Conservation (phyloP, 257 asterid species). For the Nemophila menziesii region DNA sequence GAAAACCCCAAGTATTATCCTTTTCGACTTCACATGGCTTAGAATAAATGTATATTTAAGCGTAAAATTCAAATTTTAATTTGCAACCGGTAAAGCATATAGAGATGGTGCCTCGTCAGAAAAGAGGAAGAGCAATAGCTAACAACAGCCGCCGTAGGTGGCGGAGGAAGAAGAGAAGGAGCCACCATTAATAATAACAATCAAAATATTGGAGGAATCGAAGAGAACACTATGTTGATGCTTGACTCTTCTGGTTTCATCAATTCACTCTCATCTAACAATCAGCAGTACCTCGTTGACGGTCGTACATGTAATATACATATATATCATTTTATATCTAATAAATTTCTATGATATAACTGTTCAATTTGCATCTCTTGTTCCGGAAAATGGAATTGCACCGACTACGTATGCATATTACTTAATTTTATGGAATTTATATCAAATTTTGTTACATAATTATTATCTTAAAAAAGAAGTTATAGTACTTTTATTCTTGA, state of each 20-base stretch:
- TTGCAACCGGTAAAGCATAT: neutral
- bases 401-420: conserved; percentile 45
- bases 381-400: conserved; percentile 43
- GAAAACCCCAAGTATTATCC: too few species aligned
- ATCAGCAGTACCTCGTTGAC: conserved; percentile 48
- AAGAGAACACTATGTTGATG: conserved; percentile 78
- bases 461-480: neutral
- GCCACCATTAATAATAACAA: too few species aligned
- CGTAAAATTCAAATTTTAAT: too few species aligned
- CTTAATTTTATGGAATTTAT: neutral
- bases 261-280: conserved; percentile 17
- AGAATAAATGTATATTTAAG: too few species aligned
- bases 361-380: conserved; percentile 66
- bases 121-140: conserved; percentile 1
- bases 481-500: neutral
- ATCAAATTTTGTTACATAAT: neutral
- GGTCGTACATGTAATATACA: conserved; percentile 55
- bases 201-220: conserved; percentile 28
- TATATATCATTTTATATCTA: too few species aligned
- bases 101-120: conserved; percentile 27
- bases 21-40: too few species aligned
- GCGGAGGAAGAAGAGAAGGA: too few species aligned
- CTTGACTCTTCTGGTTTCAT: conserved; percentile 68
- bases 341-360: too few species aligned
- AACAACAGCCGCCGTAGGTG: conserved; percentile 13